Percentiles rank a stretch among this genome's conserved stretches.
Evolutionary conservation across 2,329 filamentous ascomycete genomes (phyloP).

Genomic region (Knoxdaviesia capensis): DNA sequence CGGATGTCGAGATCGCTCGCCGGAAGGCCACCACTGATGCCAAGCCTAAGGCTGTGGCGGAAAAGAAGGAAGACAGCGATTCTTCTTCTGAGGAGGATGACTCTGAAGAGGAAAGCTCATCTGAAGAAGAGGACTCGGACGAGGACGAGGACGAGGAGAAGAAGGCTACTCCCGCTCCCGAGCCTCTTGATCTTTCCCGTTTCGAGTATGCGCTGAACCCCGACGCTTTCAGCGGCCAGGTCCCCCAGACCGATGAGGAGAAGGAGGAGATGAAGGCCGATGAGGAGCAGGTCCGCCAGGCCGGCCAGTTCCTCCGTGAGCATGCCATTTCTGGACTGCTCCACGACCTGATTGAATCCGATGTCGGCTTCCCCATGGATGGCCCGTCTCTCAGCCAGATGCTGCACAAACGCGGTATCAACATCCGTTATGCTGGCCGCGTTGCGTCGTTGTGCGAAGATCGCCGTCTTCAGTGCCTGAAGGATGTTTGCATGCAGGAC

Average conservation of each 20-base stretch:
- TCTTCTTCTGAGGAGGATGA: conserved; percentile 7
- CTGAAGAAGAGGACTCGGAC: conserved; percentile 1
- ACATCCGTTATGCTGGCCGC: conserved; percentile 85
- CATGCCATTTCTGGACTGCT: conserved; percentile 71
- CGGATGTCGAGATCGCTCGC: conserved; percentile 56
- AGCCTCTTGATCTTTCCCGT: conserved; percentile 59
- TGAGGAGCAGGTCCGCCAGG: conserved; percentile 71
- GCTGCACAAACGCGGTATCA: conserved; percentile 92
- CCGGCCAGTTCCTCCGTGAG: conserved; percentile 57
- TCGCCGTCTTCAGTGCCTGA: conserved; percentile 56
- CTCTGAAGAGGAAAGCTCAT: conserved; percentile 2
- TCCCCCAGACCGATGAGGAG: conserved; percentile 76
- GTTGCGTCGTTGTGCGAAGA: conserved; percentile 52
- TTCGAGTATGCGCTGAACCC: conserved; percentile 86
- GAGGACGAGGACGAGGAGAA: conserved; percentile 15
- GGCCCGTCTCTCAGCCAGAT: conserved; percentile 76
- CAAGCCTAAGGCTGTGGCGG: conserved; percentile 7
- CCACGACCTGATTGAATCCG: conserved; percentile 72
- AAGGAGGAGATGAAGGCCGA: conserved; percentile 67
- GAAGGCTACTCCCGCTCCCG: conserved; percentile 20
- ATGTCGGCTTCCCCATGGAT: conserved; percentile 96
- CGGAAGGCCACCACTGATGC: conserved; percentile 23
- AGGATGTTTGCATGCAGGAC: conserved; percentile 63
- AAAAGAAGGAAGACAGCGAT: conserved; percentile 8
- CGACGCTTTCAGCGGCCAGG: conserved; percentile 84